Evolutionary conservation across 176 grass and related monocot genomes (phyloP).

Genomic region (Poa pratensis): DNA sequence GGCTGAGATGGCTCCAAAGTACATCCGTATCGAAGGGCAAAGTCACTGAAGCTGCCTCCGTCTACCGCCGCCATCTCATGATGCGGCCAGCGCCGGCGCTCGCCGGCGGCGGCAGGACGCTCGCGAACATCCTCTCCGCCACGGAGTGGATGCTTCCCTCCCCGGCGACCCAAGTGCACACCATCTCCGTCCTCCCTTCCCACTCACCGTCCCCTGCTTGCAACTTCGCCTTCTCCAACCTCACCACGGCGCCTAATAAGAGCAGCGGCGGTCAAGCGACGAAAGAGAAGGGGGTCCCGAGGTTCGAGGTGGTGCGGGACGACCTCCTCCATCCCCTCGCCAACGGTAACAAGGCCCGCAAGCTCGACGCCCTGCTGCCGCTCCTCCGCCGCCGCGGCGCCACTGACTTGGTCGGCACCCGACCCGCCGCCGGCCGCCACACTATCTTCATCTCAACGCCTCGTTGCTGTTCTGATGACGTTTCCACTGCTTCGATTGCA

Average conservation of each 20-base stretch:
- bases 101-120: conserved; percentile 37
- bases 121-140: conserved; percentile 44
- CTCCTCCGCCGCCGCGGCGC: conserved; percentile 52
- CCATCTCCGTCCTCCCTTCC: conserved; percentile 57
- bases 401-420: conserved; percentile 52
- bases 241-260: conserved; percentile 41
- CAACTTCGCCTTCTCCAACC: conserved; percentile 58
- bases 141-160: conserved; percentile 75
- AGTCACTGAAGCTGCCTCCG: too few species aligned
- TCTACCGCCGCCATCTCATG: conserved; percentile 26
- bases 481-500: conserved; percentile 23
- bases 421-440: background rate
- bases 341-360: conserved; percentile 94
- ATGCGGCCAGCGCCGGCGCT: conserved; percentile 48
- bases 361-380: conserved; percentile 86
- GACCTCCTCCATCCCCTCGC: conserved; percentile 88
- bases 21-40: too few species aligned
- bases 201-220: background rate
- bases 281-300: background rate
- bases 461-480: background rate
- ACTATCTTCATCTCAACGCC: conserved; percentile 3
- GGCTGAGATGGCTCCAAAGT: too few species aligned
- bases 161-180: conserved; percentile 64
- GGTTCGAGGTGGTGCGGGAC: conserved; percentile 72
- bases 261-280: background rate